phyloP scores from a whole-genome alignment of 441 rosid species.

The Pelargonium citronellum region DNA sequence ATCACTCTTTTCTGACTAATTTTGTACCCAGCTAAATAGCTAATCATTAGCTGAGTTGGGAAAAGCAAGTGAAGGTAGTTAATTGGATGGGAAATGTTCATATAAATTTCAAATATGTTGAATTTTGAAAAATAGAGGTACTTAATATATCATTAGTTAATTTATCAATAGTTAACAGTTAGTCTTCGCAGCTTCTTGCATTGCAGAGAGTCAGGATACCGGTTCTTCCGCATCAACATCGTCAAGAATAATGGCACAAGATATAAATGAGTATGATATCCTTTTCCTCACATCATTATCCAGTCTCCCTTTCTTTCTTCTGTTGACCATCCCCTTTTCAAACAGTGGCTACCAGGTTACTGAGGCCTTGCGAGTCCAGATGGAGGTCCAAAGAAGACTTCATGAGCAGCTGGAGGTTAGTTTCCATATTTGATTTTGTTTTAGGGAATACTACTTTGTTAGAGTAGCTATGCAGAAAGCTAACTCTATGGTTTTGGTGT shows the following conservation, averaged over 20 bases:
- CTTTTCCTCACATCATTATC: slow-evolving; percentile 9
- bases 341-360: slow-evolving; percentile 76
- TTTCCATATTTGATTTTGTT: slow-evolving; percentile 9
- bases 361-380: slow-evolving; percentile 86
- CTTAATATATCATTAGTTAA: neutral
- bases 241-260: slow-evolving; percentile 60
- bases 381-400: slow-evolving; percentile 92
- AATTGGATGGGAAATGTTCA: neutral
- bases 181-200: slow-evolving; percentile 49
- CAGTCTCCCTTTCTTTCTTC: neutral
- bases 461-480: no score
- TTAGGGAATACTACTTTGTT: no score
- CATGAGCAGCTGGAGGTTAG: slow-evolving; percentile 94
- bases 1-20: neutral
- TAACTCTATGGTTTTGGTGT: no score
- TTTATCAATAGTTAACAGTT: slow-evolving; percentile 16
- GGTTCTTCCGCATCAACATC: slow-evolving; percentile 68
- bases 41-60: neutral
- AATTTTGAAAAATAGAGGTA: neutral
- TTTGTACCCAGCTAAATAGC: neutral
- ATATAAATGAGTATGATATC: slow-evolving; percentile 60
- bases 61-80: no score
- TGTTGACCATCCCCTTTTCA: slow-evolving; percentile 14
- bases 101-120: neutral
- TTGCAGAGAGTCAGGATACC: slow-evolving; percentile 85